Percentiles rank a stretch among this genome's conserved stretches.
phyloP scores from a whole-genome alignment of 768 basidiomycete species.

The Obba rivulosa region DNA sequence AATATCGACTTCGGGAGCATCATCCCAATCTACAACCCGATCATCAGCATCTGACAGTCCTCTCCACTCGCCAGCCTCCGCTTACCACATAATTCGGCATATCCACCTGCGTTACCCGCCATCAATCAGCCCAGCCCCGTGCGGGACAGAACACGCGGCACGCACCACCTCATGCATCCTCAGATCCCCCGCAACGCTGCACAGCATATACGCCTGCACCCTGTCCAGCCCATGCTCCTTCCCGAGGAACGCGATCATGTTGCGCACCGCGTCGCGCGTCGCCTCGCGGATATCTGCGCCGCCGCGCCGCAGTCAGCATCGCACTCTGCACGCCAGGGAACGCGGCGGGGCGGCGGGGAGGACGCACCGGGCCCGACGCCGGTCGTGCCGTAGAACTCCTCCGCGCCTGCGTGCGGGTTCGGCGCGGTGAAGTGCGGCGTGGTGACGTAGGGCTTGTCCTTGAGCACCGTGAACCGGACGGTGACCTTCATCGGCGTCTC shows the following conservation, averaged over 20 bases:
- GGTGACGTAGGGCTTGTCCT: constrained; percentile 51
- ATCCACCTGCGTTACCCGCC: constrained; percentile 39
- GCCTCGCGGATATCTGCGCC: constrained; percentile 45
- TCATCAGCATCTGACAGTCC: not conserved
- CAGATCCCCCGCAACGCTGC: constrained; percentile 55
- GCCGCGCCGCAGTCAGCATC: not conserved
- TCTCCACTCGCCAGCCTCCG: not conserved
- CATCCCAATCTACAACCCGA: constrained; percentile 45
- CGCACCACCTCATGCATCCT: constrained; percentile 57
- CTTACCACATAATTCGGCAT: constrained; percentile 63
- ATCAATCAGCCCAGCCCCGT: not conserved
- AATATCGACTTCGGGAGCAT: constrained; percentile 47
- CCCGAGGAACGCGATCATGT: constrained; percentile 52
- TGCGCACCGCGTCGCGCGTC: constrained; percentile 47
- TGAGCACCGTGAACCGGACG: constrained; percentile 51
- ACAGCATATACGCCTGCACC: constrained; percentile 56
- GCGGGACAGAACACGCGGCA: constrained; percentile 4
- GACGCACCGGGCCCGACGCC: constrained; percentile 42
- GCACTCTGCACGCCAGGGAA: not conserved
- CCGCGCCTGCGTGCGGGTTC: constrained; percentile 15
- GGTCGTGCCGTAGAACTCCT: constrained; percentile 52
- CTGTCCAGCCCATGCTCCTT: constrained; percentile 36
- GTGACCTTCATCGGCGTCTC: constrained; percentile 56
- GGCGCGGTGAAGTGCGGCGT: constrained; percentile 50
- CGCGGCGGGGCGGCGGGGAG: not conserved